Conservation (phyloP, 768 basidiomycete species). For the Porpolomopsis calyptriformis region DNA sequence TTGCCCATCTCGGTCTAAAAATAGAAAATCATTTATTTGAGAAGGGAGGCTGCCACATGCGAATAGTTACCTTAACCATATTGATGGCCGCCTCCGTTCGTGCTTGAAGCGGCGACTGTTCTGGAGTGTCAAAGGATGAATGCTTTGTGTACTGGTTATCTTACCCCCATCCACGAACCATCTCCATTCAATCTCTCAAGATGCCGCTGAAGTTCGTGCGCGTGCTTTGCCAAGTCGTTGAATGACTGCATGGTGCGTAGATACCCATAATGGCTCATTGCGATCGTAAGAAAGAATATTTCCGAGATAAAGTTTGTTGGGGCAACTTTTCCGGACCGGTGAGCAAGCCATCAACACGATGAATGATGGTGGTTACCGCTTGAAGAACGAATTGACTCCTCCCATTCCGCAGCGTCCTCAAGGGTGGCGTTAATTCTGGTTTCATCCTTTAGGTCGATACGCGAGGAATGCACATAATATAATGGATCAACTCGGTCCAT, state of each 20-base stretch:
- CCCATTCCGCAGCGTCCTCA: conserved; percentile 75
- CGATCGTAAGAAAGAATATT: conserved; percentile 81
- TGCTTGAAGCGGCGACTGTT: conserved; percentile 58
- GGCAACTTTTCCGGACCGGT: conserved; percentile 29
- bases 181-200: conserved; percentile 67
- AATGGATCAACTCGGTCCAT: conserved; percentile 84
- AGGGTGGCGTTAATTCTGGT: conserved; percentile 90
- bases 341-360: background rate
- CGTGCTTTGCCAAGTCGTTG: conserved; percentile 61
- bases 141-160: conserved; percentile 14
- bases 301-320: conserved; percentile 90
- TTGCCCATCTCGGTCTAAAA: conserved; percentile 59
- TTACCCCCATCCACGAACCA: conserved; percentile 73
- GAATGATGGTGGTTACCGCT: conserved; percentile 27
- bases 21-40: background rate
- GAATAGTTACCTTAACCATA: conserved; percentile 49
- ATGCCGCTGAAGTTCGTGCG: conserved; percentile 68
- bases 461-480: conserved; percentile 62
- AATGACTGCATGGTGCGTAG: conserved; percentile 70
- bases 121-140: background rate
- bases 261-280: conserved; percentile 84
- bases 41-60: background rate
- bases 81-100: conserved; percentile 72
- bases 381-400: conserved; percentile 34
- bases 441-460: conserved; percentile 76